Evolutionary conservation across 2,329 filamentous ascomycete genomes (phyloP).

Genomic region (Colletotrichum abscissum): DNA sequence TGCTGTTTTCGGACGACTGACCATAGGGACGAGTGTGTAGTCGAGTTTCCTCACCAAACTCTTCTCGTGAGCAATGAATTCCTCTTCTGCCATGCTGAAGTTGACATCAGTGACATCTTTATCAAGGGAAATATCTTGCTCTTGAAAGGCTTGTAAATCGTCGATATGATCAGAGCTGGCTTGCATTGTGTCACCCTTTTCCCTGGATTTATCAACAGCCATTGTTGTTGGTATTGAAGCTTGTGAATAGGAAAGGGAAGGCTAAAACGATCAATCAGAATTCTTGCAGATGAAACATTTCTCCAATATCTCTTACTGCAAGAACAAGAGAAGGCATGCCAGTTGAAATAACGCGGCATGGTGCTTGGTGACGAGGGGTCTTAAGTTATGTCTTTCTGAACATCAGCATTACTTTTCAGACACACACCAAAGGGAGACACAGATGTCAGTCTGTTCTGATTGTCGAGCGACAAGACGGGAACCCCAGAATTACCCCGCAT

Average conservation of each 20-base stretch:
- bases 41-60: too few relatives aligned
- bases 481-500: conserved; percentile 3
- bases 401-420: too few relatives aligned
- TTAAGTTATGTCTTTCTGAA: too few relatives aligned
- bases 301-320: too few relatives aligned
- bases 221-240: not conserved
- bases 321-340: too few relatives aligned
- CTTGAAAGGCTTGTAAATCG: not conserved
- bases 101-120: not conserved
- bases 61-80: not conserved
- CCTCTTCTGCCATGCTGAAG: not conserved
- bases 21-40: too few relatives aligned
- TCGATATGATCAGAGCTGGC: conserved; percentile 17
- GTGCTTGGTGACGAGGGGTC: too few relatives aligned
- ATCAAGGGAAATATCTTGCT: not conserved
- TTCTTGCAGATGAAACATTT: too few relatives aligned
- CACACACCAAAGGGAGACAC: too few relatives aligned
- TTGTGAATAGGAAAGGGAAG: not conserved
- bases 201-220: not conserved
- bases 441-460: not conserved
- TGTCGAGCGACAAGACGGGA: not conserved
- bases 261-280: too few relatives aligned
- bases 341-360: too few relatives aligned
- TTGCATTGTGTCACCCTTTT: not conserved
- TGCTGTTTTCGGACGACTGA: too few relatives aligned